A percentile compares a stretch with the other conserved stretches of the same genome.
Evolutionary conservation across 495 filamentous ascomycete species (phyloP).

Genomic region (Mytilinidion resinicola): DNA sequence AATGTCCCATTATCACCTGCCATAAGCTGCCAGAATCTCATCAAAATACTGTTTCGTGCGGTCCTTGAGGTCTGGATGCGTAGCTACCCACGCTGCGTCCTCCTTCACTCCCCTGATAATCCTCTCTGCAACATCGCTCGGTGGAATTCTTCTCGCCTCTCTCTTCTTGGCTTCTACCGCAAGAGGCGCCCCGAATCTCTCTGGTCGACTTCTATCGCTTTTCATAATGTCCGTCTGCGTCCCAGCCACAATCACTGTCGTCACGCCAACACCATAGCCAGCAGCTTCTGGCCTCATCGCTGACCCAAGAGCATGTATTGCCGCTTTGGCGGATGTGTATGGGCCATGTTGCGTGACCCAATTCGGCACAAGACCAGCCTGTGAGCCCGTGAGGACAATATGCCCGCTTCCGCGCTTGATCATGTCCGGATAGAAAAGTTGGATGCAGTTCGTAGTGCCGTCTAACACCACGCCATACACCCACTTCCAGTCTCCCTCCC

Average conservation of each 20-base stretch:
- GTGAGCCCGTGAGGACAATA: slow-evolving; percentile 15
- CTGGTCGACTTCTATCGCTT: slow-evolving; percentile 18
- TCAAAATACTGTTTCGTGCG: slow-evolving; percentile 21
- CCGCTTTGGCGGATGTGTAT: slow-evolving; percentile 18
- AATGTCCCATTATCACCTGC: slow-evolving; percentile 3
- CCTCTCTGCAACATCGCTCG: slow-evolving; percentile 8
- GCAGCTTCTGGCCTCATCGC: slow-evolving; percentile 12
- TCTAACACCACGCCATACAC: slow-evolving; percentile 16
- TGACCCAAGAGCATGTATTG: slow-evolving; percentile 12
- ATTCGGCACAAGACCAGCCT: slow-evolving; percentile 19
- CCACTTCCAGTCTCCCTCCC: slow-evolving; percentile 20
- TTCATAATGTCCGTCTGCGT: slow-evolving; percentile 22
- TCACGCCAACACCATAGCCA: slow-evolving; percentile 12
- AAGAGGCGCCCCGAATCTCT: slow-evolving; percentile 11
- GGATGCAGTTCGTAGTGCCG: slow-evolving; percentile 13
- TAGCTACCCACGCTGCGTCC: slow-evolving; percentile 17
- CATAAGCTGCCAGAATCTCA: slow-evolving; percentile 21
- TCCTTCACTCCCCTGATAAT: slow-evolving; percentile 15
- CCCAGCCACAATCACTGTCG: slow-evolving; percentile 15
- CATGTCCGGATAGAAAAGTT: slow-evolving; percentile 21
- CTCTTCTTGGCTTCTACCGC: slow-evolving; percentile 9
- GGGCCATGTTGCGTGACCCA: slow-evolving; percentile 18
- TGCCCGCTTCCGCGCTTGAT: slow-evolving; percentile 10
- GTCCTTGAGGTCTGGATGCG: slow-evolving; percentile 19
- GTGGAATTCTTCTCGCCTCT: slow-evolving; percentile 14